phyloP scores from a whole-genome alignment of 106 monocot genomes.

The Phalaenopsis aphrodite region DNA sequence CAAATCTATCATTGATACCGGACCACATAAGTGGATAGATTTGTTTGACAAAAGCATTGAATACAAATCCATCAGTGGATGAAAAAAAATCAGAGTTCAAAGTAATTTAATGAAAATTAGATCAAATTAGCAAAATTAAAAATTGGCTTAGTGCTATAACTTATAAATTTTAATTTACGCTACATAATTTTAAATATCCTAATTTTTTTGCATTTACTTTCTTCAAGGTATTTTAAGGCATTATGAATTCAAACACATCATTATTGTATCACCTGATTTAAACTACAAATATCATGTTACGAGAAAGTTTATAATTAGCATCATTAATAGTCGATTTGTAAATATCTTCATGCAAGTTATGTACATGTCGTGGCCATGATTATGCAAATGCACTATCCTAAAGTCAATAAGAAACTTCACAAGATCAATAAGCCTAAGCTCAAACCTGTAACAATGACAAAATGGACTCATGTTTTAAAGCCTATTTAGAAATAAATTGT shows the following conservation, averaged over 20 bases:
- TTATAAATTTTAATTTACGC: background rate
- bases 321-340: background rate
- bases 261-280: background rate
- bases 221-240: background rate
- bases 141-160: background rate
- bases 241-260: background rate
- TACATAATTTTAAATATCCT: too few species aligned
- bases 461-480: background rate
- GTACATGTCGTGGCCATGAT: background rate
- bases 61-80: background rate
- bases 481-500: background rate
- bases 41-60: background rate
- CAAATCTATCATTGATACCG: background rate
- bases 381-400: background rate
- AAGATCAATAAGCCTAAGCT: background rate
- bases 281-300: background rate
- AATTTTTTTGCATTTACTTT: background rate
- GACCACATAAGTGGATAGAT: background rate
- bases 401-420: background rate
- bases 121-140: background rate
- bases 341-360: background rate
- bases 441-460: background rate
- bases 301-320: background rate
- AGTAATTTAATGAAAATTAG: background rate
- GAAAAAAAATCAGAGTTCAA: background rate